Evolutionary conservation across 1,139 yeast genomes (phyloP).

Genomic region (Pichia sp.): DNA sequence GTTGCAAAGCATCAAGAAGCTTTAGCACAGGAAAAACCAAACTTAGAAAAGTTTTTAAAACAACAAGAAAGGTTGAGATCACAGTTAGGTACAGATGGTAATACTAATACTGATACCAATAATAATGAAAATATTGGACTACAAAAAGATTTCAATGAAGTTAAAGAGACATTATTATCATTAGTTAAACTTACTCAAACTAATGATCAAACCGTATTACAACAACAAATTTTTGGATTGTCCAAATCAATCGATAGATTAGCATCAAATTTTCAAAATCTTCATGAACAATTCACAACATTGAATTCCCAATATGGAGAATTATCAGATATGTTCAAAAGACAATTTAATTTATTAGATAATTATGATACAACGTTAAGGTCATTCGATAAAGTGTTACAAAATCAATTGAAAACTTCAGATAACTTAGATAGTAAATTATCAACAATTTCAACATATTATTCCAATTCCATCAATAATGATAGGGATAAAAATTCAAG

Average conservation of each 20-base stretch:
- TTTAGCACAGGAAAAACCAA: constrained; percentile 3
- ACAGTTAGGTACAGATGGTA: not conserved
- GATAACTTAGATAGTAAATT: constrained; percentile 19
- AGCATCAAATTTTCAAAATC: constrained; percentile 14
- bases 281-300: constrained; percentile 15
- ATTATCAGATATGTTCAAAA: constrained; percentile 14
- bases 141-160: not conserved
- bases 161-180: constrained; percentile 1
- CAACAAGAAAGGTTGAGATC: constrained; percentile 17
- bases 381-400: constrained; percentile 19
- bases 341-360: constrained; percentile 22
- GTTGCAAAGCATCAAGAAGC: constrained; percentile 21
- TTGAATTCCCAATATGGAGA: constrained; percentile 19
- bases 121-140: not conserved
- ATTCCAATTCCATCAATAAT: constrained; percentile 2
- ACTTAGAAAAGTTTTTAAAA: not conserved
- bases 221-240: constrained; percentile 21
- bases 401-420: constrained; percentile 22
- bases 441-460: constrained; percentile 15
- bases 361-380: constrained; percentile 20
- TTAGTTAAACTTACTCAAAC: not conserved
- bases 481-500: not conserved
- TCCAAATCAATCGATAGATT: constrained; percentile 18
- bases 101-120: not conserved
- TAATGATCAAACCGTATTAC: constrained; percentile 10